Conservation (phyloP, 768 basidiomycete genomes). For the Chiua virens region DNA sequence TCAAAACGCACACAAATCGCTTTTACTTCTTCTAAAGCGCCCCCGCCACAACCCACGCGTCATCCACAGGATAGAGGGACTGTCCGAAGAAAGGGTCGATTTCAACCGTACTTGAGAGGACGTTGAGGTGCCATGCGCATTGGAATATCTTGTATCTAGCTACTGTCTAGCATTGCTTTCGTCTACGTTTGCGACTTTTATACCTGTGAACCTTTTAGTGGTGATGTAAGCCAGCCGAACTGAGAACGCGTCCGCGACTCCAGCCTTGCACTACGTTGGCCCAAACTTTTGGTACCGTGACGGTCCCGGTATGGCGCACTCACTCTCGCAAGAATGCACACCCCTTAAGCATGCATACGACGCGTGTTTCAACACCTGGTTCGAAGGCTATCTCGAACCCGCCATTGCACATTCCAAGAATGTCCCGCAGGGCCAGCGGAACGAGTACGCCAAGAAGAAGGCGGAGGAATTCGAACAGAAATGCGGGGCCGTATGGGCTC, state of each 20-base stretch:
- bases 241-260: too few relatives aligned
- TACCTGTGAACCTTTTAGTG: neutral
- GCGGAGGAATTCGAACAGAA: constrained; percentile 85
- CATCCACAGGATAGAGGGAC: constrained; percentile 17
- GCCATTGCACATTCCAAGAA: constrained; percentile 48
- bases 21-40: constrained; percentile 44
- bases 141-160: constrained; percentile 12
- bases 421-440: constrained; percentile 44
- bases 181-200: constrained; percentile 1
- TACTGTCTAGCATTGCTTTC: constrained; percentile 6
- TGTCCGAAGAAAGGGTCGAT: constrained; percentile 23
- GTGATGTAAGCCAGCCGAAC: constrained; percentile 19
- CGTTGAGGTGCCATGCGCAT: constrained; percentile 13
- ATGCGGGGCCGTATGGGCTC: constrained; percentile 81
- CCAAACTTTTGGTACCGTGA: too few relatives aligned
- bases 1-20: constrained; percentile 62
- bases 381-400: constrained; percentile 94
- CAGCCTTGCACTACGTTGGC: neutral
- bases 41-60: constrained; percentile 9
- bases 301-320: constrained; percentile 60
- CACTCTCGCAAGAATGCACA: constrained; percentile 83
- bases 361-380: constrained; percentile 96
- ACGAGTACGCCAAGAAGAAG: constrained; percentile 69
- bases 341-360: constrained; percentile 89
- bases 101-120: constrained; percentile 28